Base-by-base conservation (phyloP, 768 basidiomycete species). In the Vishniacozyma victoriae region DNA sequence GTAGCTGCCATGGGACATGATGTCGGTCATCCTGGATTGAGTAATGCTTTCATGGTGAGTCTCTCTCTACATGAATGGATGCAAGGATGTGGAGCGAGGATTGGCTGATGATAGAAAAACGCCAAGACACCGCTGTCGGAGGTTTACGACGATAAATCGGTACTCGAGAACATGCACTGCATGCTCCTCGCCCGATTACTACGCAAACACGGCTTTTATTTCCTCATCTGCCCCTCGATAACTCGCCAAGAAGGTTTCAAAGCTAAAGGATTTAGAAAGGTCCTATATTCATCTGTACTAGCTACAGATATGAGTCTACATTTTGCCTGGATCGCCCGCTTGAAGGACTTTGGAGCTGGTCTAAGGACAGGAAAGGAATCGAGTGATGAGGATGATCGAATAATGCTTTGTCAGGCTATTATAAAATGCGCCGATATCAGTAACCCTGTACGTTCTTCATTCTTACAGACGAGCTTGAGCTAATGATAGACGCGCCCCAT, bases 371-470 rank as follows among this genome's bases (percentile, higher is more conserved):
- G 26, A 15, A n/a, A 11, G 27, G 45, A 26, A 42, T 24, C 58
- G 61, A 48, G 41, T 20, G 54, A 41, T 14, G 63, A 74, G 43
- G 65, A 73, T 56, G 78, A 82, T 45, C 78, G 85, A 58, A 75
- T 86, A 20, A 72, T 93, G 44, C 71, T 90, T 19, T 93, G 88
- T 67, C 90, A 96, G 62, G 86, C 86, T 3, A 74, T 99, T 43
- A 82, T 99, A 70, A 97, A 99, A 73, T 95, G 92, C 64, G 91
- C 93, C 15, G 95, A 99, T 74, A 97, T 99, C 64, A 91, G 88
- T 69, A 99, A 99, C 70, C 93, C 95, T 14, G 91, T 95, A 69
- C 57, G 91, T 80, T 13, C 26, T 12, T 35, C 16, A 13, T 9
- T 7, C 16, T 3, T 41, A 23, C 27, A 31, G n/a, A 1, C 19